Evolutionary conservation across 495 filamentous ascomycete species (phyloP).

Genomic region (Talaromyces thailandensis): DNA sequence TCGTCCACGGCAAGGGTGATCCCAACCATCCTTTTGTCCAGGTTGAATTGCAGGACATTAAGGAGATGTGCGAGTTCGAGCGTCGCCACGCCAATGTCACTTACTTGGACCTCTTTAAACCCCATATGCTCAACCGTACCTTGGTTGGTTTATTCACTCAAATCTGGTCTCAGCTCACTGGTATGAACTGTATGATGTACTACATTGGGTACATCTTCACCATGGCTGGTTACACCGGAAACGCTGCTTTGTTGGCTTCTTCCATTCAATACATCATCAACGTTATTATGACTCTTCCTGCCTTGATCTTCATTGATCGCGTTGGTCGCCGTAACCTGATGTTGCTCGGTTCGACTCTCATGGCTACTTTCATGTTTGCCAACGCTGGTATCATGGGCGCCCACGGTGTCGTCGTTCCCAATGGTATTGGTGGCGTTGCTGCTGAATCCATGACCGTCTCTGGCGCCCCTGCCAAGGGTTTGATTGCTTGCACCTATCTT

Average conservation of each 20-base stretch:
- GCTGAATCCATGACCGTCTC: conserved; percentile 34
- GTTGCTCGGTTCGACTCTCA: conserved; percentile 53
- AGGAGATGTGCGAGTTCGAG: conserved; percentile 62
- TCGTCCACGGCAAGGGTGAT: conserved; percentile 62
- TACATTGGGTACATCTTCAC: conserved; percentile 58
- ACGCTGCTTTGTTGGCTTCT: conserved; percentile 55
- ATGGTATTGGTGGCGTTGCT: conserved; percentile 26
- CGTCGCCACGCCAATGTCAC: conserved; percentile 49
- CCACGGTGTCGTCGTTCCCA: conserved; percentile 37
- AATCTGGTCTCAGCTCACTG: conserved; percentile 77
- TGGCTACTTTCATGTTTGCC: conserved; percentile 60
- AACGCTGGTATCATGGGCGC: conserved; percentile 60
- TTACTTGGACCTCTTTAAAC: conserved; percentile 61
- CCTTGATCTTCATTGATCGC: conserved; percentile 49
- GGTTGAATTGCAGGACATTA: conserved; percentile 62
- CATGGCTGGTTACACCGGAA: conserved; percentile 56
- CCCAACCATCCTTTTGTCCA: conserved; percentile 49
- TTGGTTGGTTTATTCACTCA: conserved; percentile 69
- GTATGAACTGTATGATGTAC: conserved; percentile 84
- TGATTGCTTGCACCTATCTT: conserved; percentile 57
- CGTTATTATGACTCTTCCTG: conserved; percentile 43
- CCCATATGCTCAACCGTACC: conserved; percentile 66
- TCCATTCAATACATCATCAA: conserved; percentile 67
- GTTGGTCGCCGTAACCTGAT: conserved; percentile 60
- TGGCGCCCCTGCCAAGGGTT: conserved; percentile 38